Evolutionary conservation across 257 asterid species (phyloP), one percentile per base, ranked within the genome.

Genomic region (Solanum chmielewskii): DNA sequence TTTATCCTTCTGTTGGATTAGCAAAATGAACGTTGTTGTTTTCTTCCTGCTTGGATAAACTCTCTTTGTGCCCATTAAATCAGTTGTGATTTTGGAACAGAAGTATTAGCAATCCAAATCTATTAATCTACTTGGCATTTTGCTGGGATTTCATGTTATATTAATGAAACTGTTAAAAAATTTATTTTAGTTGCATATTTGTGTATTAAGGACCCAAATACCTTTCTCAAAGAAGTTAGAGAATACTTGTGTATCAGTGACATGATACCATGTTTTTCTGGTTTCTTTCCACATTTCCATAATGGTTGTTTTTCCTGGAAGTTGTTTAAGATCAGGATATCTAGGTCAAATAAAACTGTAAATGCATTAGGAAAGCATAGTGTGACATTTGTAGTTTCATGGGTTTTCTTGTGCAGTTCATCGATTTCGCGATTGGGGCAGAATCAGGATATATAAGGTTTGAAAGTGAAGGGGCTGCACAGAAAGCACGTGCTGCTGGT

Each of bases 401-500:
- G 60, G 74, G 75, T 47, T 85, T 52, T 69, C 15, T 70, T 91
- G 59, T 89, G 88, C 74, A 97, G 99, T 97, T 91, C 92, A 88
- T 97, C 59, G 99, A 97, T 89, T 97, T 96, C 93, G 86, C 70
- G 84, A 90, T 94, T 44, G 98, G 99, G 77, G 78, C 90, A 59
- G 96, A 93, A 13, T 91, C 97, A 62, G 99, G 99, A 42, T 96
- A 91, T 68, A 70, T 97, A 76, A 93, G 99, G 91, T 97, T 93
- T 93, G 99, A 96, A 87, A 98, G 93, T 47, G 98, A 95, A 80
- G 93, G 42, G 88, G 94, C 92, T 73, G 92, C 96, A 85, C 98
- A 93, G 90, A 96, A 93, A 89, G 98, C 97, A 74, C 96, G 98
- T 87, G 98, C 99, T 71, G 98, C 98, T 89, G 99, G 98, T 88